These are phyloP conservation scores for Amorphotheca resinae DNA, from an alignment of 495 filamentous ascomycete genomes.

Conservation along the genomic window DNA sequence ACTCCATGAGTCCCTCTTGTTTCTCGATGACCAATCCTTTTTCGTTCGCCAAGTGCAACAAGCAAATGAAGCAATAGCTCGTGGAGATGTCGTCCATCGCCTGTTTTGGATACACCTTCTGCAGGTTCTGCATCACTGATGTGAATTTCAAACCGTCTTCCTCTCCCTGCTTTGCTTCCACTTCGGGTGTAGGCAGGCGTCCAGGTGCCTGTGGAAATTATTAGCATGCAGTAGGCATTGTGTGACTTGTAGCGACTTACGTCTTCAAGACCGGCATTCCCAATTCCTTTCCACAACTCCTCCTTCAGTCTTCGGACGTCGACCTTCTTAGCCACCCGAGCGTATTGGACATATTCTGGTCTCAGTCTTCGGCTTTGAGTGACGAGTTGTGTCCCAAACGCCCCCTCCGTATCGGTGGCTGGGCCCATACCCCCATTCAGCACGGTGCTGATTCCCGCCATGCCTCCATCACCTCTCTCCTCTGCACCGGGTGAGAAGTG, in stretches of 20 bases:
- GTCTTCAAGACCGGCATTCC: constrained; percentile 36
- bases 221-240: not conserved
- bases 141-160: constrained; percentile 68
- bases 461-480: constrained; percentile 35
- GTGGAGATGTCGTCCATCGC: constrained; percentile 92
- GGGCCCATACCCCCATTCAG: constrained; percentile 31
- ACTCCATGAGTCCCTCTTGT: constrained; percentile 40
- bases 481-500: constrained; percentile 63
- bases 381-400: constrained; percentile 88
- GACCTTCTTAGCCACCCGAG: constrained; percentile 96
- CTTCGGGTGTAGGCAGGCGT: constrained; percentile 21
- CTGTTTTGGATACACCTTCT: constrained; percentile 71
- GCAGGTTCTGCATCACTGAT: constrained; percentile 74
- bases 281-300: constrained; percentile 90
- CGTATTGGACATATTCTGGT: constrained; percentile 95
- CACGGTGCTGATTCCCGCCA: constrained; percentile 33
- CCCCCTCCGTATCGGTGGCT: constrained; percentile 35
- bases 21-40: constrained; percentile 70
- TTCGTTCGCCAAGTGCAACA: constrained; percentile 94
- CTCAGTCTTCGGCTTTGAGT: constrained; percentile 69
- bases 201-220: constrained; percentile 19
- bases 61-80: constrained; percentile 91
- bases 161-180: constrained; percentile 13
- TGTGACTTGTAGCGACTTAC: constrained; percentile 23
- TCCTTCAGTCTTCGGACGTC: constrained; percentile 89